These are phyloP conservation scores for Neospora caninum DNA, from an alignment of 169 alveolate genomes.

Conservation along the genomic window DNA sequence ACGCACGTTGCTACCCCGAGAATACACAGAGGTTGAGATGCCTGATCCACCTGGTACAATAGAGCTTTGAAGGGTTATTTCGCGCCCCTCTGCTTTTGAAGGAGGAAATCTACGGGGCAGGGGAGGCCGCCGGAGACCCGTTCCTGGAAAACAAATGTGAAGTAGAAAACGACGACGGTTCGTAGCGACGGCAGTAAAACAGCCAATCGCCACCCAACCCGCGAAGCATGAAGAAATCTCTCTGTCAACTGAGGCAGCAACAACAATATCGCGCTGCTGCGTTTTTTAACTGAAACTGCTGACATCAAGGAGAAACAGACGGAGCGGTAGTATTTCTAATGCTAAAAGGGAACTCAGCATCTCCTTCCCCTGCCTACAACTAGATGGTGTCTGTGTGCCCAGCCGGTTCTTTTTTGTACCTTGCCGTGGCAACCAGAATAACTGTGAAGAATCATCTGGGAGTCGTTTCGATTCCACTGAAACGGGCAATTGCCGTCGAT, in stretches of 20 bases:
- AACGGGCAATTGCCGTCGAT: background rate
- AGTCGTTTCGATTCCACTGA: background rate
- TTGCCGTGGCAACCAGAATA: background rate
- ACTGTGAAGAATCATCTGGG: background rate
- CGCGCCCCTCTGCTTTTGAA: background rate
- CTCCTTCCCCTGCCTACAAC: background rate
- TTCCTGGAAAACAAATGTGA: too few relatives aligned
- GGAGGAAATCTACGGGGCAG: background rate
- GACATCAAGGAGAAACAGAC: background rate
- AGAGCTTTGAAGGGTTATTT: background rate
- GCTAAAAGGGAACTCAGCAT: too few relatives aligned
- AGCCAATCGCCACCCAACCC: too few relatives aligned
- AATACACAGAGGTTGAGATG: constrained; percentile 46
- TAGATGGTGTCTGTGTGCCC: too few relatives aligned
- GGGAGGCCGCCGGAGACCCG: background rate
- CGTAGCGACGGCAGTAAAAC: too few relatives aligned
- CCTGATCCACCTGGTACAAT: background rate
- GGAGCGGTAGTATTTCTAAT: background rate
- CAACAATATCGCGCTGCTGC: too few relatives aligned
- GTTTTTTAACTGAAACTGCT: too few relatives aligned
- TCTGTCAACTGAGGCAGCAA: too few relatives aligned
- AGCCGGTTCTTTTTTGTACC: background rate
- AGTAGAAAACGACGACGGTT: too few relatives aligned
- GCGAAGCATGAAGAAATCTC: too few relatives aligned
- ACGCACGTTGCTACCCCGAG: constrained; percentile 61